Evolutionary conservation across 2,329 filamentous ascomycete species (phyloP).

Genomic region (Aspergillaceae sp.): DNA sequence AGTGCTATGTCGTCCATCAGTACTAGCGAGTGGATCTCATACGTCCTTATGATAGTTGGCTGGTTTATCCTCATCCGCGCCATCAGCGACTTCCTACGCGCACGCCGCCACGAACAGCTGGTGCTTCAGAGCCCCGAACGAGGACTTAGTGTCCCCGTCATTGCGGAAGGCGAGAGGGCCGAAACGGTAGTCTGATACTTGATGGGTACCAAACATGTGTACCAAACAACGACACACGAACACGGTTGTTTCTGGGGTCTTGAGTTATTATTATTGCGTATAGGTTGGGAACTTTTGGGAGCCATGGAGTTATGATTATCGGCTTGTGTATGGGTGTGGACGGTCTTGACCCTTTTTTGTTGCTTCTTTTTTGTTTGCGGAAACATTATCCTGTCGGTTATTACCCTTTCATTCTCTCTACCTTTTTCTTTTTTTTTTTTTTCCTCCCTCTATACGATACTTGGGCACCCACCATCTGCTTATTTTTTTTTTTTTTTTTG

Average conservation of each 20-base stretch:
- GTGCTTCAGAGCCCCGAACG: slow-evolving; percentile 88
- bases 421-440: slow-evolving; percentile 5
- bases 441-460: slow-evolving; percentile 1
- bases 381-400: neutral
- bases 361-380: neutral
- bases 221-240: neutral
- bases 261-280: slow-evolving; percentile 2
- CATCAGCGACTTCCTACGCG: slow-evolving; percentile 82
- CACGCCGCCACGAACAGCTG: slow-evolving; percentile 81
- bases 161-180: slow-evolving; percentile 73
- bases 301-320: slow-evolving; percentile 6
- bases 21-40: slow-evolving; percentile 80
- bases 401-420: slow-evolving; percentile 1
- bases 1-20: slow-evolving; percentile 51
- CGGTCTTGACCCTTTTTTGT: neutral
- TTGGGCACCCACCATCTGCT: too few relatives aligned
- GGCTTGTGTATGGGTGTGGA: neutral
- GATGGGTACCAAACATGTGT: too few relatives aligned
- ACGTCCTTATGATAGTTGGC: slow-evolving; percentile 88
- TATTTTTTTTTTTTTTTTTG: slow-evolving; percentile 5
- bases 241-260: neutral
- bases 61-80: slow-evolving; percentile 96
- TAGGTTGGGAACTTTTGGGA: slow-evolving; percentile 10
- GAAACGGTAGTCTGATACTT: slow-evolving; percentile 61
- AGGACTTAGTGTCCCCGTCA: slow-evolving; percentile 72